These are phyloP conservation scores for Mychonastes homosphaera DNA, from an alignment of 139 green algal genomes.

Conservation along the genomic window DNA sequence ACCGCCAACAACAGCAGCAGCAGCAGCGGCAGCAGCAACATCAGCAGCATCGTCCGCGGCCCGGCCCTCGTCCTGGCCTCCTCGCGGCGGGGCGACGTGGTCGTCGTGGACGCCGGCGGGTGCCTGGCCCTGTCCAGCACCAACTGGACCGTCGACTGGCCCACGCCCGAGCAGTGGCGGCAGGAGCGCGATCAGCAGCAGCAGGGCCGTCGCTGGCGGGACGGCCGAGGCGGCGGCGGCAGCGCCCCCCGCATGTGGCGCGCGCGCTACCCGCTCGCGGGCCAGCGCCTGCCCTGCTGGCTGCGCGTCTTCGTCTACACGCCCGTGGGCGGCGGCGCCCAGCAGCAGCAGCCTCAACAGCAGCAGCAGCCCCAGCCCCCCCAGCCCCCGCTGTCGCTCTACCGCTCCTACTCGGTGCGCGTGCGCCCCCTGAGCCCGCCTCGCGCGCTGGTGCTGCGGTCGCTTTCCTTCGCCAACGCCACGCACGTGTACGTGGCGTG, in stretches of 20 bases:
- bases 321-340: background rate
- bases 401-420: slow-evolving; percentile 15
- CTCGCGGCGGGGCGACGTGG: slow-evolving; percentile 3
- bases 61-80: too few relatives aligned
- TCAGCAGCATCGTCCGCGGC: too few relatives aligned
- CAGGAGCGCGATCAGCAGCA: background rate
- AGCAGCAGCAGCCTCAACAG: background rate
- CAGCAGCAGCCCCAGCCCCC: background rate
- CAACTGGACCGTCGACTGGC: background rate
- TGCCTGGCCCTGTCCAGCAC: slow-evolving; percentile 4
- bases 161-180: background rate
- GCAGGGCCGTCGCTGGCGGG: background rate
- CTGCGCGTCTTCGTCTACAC: slow-evolving; percentile 19
- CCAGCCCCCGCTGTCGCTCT: slow-evolving; percentile 4
- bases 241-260: slow-evolving; percentile 21
- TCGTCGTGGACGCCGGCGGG: slow-evolving; percentile 9
- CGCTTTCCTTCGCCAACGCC: slow-evolving; percentile 13
- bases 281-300: slow-evolving; percentile 15
- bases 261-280: background rate
- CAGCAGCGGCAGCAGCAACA: too few relatives aligned
- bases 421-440: slow-evolving; percentile 7
- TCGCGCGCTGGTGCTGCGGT: slow-evolving; percentile 7
- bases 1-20: too few relatives aligned
- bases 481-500: slow-evolving; percentile 11
- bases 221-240: background rate